phyloP scores from a whole-genome alignment of 345 rosid species.

The Sisymbrium altissimum region DNA sequence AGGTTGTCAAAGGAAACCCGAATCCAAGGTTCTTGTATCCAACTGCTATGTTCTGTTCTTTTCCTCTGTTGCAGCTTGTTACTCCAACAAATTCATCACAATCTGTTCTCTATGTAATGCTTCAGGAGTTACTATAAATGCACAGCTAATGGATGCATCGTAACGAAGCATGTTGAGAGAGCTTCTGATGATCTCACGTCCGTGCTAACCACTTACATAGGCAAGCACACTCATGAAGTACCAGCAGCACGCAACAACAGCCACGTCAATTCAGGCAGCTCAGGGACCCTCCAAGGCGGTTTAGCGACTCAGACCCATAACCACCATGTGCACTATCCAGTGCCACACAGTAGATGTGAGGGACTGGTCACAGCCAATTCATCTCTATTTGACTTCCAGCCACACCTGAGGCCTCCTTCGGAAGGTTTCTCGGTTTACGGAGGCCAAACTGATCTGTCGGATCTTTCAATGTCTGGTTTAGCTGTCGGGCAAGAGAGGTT shows the following conservation, averaged over 20 bases:
- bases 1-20: constrained; percentile 75
- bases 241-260: constrained; percentile 78
- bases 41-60: background rate
- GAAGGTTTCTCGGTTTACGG: constrained; percentile 52
- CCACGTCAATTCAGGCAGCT: constrained; percentile 34
- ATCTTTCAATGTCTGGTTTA: constrained; percentile 56
- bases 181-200: constrained; percentile 88
- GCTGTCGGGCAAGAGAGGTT: constrained; percentile 55
- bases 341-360: constrained; percentile 52
- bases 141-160: constrained; percentile 77
- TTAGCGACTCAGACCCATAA: constrained; percentile 40
- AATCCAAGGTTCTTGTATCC: constrained; percentile 55
- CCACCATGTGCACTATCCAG: constrained; percentile 40
- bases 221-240: constrained; percentile 89
- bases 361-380: constrained; percentile 43
- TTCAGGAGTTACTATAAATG: constrained; percentile 98
- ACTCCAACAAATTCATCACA: background rate
- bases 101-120: background rate
- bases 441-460: constrained; percentile 50
- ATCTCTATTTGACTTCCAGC: constrained; percentile 51
- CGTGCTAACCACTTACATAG: constrained; percentile 85
- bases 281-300: constrained; percentile 22
- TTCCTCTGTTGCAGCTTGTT: constrained; percentile 1
- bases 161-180: constrained; percentile 95
- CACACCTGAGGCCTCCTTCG: constrained; percentile 40